Evolutionary conservation across 306 rosid species (phyloP).

Genomic region (Chamaecrista fasciculata): DNA sequence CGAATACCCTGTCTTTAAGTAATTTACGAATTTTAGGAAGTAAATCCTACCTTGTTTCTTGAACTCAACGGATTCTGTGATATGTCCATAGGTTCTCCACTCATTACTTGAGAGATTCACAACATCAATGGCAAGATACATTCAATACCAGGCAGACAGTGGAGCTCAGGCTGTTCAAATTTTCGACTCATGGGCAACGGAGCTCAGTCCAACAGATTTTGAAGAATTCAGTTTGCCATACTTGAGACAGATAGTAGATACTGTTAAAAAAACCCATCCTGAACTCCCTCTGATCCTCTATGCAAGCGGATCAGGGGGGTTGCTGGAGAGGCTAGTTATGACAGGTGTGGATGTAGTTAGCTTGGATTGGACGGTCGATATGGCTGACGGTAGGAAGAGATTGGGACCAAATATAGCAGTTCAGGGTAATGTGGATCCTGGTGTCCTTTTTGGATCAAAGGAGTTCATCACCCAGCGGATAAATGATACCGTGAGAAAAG

Average conservation of each 20-base stretch:
- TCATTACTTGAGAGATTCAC: conserved; percentile 77
- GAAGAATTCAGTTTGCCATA: conserved; percentile 96
- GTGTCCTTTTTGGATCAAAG: conserved; percentile 93
- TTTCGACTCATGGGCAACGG: conserved; percentile 94
- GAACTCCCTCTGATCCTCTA: conserved; percentile 85
- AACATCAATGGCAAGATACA: conserved; percentile 79
- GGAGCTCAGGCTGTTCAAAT: conserved; percentile 99
- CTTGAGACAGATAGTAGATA: conserved; percentile 84
- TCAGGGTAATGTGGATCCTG: conserved; percentile 96
- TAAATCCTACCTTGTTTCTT: background rate
- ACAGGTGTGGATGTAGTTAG: conserved; percentile 93
- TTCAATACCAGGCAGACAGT: conserved; percentile 85
- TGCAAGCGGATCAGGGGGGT: conserved; percentile 96
- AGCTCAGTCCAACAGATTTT: conserved; percentile 90
- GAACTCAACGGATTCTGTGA: background rate
- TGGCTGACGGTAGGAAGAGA: conserved; percentile 91
- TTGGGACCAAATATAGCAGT: conserved; percentile 79
- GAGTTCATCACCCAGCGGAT: conserved; percentile 78
- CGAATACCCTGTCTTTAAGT: background rate
- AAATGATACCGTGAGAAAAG: conserved; percentile 81
- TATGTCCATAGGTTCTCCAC: conserved; percentile 70
- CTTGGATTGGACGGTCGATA: conserved; percentile 98
- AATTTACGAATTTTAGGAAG: background rate
- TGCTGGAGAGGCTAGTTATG: conserved; percentile 84
- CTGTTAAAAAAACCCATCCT: conserved; percentile 79